A percentile compares a stretch with the other conserved stretches of the same genome.
phyloP scores from a whole-genome alignment of 371 early-diverging fungal species.

The Batkoa obscura region DNA sequence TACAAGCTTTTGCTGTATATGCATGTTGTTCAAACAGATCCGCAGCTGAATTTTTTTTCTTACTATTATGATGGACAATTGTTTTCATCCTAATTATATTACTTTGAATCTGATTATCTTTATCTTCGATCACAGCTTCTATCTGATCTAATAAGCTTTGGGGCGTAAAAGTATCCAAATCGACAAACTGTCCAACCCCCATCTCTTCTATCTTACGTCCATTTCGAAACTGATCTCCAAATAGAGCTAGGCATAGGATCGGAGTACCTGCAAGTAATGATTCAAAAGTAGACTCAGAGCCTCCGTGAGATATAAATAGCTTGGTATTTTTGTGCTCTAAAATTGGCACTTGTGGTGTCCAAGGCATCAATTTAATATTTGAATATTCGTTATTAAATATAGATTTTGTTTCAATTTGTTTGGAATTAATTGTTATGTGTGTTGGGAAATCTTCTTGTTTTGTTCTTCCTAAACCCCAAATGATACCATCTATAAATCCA shows the following conservation, averaged over 20 bases:
- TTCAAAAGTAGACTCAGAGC: slow-evolving; percentile 3
- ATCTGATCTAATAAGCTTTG: too few relatives aligned
- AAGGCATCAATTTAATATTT: neutral
- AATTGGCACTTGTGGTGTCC: slow-evolving; percentile 6
- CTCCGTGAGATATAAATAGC: slow-evolving; percentile 6
- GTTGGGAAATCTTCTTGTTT: neutral
- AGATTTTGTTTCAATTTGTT: neutral
- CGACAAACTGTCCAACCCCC: neutral
- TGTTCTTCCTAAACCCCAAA: slow-evolving; percentile 5
- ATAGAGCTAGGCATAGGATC: neutral
- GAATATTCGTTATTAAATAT: neutral
- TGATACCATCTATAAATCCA: neutral
- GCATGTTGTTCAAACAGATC: too few relatives aligned
- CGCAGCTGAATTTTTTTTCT: too few relatives aligned
- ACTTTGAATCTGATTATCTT: too few relatives aligned
- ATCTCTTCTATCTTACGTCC: neutral
- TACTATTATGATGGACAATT: too few relatives aligned
- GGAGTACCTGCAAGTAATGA: slow-evolving; percentile 2
- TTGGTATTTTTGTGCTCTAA: slow-evolving; percentile 3
- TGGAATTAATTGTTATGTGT: too few relatives aligned
- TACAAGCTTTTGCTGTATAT: too few relatives aligned
- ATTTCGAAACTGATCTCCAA: slow-evolving; percentile 5
- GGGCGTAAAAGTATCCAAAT: neutral
- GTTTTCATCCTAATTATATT: too few relatives aligned
- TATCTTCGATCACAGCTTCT: too few relatives aligned